Evolutionary conservation across 495 filamentous ascomycete genomes (phyloP).

Genomic region (Penicillium dipodomyicola): DNA sequence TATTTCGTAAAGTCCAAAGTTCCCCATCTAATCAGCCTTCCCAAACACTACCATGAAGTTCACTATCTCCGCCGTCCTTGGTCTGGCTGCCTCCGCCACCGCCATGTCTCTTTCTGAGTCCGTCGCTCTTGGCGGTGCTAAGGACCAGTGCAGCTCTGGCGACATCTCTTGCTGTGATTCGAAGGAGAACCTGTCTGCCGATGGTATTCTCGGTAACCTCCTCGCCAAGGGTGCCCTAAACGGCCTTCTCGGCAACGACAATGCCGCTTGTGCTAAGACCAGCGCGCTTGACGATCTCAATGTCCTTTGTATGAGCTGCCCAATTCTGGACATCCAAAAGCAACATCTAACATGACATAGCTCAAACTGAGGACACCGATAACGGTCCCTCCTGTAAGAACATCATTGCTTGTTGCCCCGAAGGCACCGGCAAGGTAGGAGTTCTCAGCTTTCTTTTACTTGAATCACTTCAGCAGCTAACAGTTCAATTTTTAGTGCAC

Average conservation of each 20-base stretch:
- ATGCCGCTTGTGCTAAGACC: constrained; percentile 8
- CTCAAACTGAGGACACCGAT: constrained; percentile 2
- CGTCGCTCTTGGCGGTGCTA: not conserved
- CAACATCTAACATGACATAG: not conserved
- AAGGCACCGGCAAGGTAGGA: constrained; percentile 4
- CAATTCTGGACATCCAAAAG: not conserved
- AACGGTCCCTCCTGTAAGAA: constrained; percentile 2
- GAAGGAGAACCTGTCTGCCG: constrained; percentile 1
- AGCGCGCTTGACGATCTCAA: constrained; percentile 5
- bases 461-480: no score
- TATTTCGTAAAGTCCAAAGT: no score
- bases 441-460: no score
- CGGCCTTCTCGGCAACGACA: constrained; percentile 10
- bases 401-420: constrained; percentile 8
- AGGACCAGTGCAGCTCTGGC: constrained; percentile 4
- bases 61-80: no score
- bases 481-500: no score
- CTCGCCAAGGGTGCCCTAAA: constrained; percentile 11
- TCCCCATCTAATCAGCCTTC: no score
- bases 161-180: constrained; percentile 7
- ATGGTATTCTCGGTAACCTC: constrained; percentile 7
- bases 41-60: no score
- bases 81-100: no score
- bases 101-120: no score
- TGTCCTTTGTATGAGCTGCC: not conserved